Evolutionary conservation across 768 basidiomycete genomes (phyloP), one percentile per base, ranked within the genome.

Genomic region (Mycena amicta): DNA sequence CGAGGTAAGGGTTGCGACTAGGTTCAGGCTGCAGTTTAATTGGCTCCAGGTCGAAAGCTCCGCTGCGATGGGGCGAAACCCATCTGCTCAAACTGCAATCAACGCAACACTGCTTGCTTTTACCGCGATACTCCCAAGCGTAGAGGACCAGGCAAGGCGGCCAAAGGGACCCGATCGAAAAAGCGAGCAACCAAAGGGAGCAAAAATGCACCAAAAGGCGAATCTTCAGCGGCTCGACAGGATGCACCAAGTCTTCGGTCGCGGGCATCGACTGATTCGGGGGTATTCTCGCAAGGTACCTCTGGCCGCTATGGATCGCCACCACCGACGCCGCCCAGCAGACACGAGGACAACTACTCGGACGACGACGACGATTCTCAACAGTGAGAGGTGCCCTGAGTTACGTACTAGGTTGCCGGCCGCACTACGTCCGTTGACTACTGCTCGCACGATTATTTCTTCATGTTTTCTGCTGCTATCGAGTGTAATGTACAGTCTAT

Each of bases 131-230:
- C 76, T 25, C 74, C 73, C 50, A 71, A 82, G 67, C 83, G 90
- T 30, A 82, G 90, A 49, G 90, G 90, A 1, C 89, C 89, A 55
- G 90, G 89, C 26, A 90, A 87, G 73, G 86, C 87, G 41, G 83
- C 85, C 28, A 86, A 86, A 67, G 86, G 87, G 13, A 74, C 76
- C 33, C 80, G 78, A 62, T 65, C 72, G 55, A 83, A 78, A 74
- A 81, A 76, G 67, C 62, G 62, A 26, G 43, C 23, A 27, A 39
- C 28, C 5, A 55, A 59, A 25, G 46, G 25, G 31, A 58, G 30
- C 16, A 47, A 56, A 43, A 51, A 27, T 30, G 59, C 62, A 50
- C 66, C 62, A 40, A 51, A 60, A 41, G 41, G 59, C 22, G 54
- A 23, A 33, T 26, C 50, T 25, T 33, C 56, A 71, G 70, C 28